Evolutionary conservation across 2,329 filamentous ascomycete genomes (phyloP).

Genomic region (Cephalotrichum gorgonifer): DNA sequence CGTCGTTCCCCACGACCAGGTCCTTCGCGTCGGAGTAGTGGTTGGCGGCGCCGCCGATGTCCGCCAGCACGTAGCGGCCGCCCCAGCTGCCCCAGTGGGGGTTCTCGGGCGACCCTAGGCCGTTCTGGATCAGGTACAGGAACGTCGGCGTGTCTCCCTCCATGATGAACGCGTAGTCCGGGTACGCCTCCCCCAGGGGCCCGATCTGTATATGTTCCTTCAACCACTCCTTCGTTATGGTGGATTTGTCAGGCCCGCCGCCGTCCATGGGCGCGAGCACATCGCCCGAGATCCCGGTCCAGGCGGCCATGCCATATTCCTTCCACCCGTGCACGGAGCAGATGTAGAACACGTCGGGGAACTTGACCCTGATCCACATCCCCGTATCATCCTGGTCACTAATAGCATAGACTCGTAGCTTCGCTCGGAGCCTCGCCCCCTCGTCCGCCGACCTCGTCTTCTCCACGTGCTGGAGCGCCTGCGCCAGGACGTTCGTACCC

Average conservation of each 20-base stretch:
- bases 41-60: slow-evolving; percentile 9
- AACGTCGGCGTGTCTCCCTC: slow-evolving; percentile 44
- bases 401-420: slow-evolving; percentile 42
- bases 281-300: slow-evolving; percentile 43
- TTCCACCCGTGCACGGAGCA: slow-evolving; percentile 44
- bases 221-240: slow-evolving; percentile 40
- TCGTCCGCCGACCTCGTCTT: slow-evolving; percentile 17
- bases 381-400: slow-evolving; percentile 50
- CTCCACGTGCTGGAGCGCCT: slow-evolving; percentile 29
- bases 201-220: slow-evolving; percentile 40
- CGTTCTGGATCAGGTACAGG: slow-evolving; percentile 37
- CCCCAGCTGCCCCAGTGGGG: slow-evolving; percentile 39
- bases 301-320: slow-evolving; percentile 41
- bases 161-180: slow-evolving; percentile 36
- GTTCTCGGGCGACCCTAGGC: slow-evolving; percentile 31
- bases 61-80: slow-evolving; percentile 25
- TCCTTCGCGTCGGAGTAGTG: slow-evolving; percentile 21
- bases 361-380: slow-evolving; percentile 42
- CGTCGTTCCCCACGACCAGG: slow-evolving; percentile 16
- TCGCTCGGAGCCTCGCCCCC: slow-evolving; percentile 20
- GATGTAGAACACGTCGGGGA: slow-evolving; percentile 46
- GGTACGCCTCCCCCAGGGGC: slow-evolving; percentile 31
- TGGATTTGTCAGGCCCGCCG: slow-evolving; percentile 32
- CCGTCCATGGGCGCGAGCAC: slow-evolving; percentile 16
- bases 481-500: slow-evolving; percentile 40